phyloP scores from a whole-genome alignment of 2,329 filamentous ascomycete species.

The Diaporthe sp. region DNA sequence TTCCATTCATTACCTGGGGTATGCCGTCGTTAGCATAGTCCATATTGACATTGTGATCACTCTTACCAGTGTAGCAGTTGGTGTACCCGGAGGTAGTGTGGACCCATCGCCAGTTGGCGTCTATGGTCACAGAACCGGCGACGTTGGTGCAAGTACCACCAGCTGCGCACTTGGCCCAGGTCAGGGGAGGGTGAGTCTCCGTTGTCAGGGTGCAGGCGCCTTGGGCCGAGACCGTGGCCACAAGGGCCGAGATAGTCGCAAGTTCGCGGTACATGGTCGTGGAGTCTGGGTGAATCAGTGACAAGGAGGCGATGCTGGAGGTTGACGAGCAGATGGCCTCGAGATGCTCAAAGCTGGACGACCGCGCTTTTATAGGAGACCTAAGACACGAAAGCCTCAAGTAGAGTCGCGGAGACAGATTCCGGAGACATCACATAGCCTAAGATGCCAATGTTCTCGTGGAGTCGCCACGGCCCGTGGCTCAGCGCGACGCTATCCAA shows the following conservation, averaged over 20 bases:
- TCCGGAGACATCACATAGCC: constrained; percentile 21
- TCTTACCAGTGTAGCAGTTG: constrained; percentile 55
- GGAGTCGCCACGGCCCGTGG: constrained; percentile 12
- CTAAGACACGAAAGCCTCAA: neutral
- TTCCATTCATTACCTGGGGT: constrained; percentile 61
- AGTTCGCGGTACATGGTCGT: constrained; percentile 32
- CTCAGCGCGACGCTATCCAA: neutral
- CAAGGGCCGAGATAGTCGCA: constrained; percentile 13
- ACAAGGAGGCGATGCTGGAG: neutral
- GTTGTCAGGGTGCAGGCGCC: constrained; percentile 60
- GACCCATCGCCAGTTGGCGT: constrained; percentile 72
- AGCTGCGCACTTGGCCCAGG: constrained; percentile 65
- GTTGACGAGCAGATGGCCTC: neutral
- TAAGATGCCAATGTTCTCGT: constrained; percentile 11
- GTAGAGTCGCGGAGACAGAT: neutral
- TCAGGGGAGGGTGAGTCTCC: constrained; percentile 67
- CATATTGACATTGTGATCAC: no score
- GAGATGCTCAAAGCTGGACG: neutral
- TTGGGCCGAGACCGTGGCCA: constrained; percentile 55
- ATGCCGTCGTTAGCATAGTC: neutral
- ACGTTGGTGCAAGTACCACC: constrained; percentile 63
- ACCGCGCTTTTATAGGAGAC: constrained; percentile 8
- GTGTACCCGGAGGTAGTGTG: constrained; percentile 61
- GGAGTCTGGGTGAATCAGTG: neutral
- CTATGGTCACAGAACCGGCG: constrained; percentile 60